Percentiles rank a stretch among this genome's conserved stretches.
Conservation (phyloP, 192 early-diverging fungal species). For the Umbelopsis ramanniana region DNA sequence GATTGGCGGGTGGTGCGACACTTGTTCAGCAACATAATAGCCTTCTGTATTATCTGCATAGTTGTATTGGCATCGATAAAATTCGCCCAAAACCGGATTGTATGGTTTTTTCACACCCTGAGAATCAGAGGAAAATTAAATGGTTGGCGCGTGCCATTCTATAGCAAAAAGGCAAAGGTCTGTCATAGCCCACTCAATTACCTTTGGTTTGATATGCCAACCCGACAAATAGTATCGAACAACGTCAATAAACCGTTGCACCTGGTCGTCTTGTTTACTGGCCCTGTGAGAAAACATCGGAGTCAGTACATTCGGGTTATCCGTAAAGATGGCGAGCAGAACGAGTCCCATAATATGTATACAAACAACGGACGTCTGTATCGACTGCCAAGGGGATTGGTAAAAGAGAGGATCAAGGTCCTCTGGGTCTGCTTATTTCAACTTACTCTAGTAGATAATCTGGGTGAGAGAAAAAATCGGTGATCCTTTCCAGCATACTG, state of each 20-base stretch:
- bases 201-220: slow-evolving; percentile 94
- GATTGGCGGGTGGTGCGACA: slow-evolving; percentile 94
- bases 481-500: slow-evolving; percentile 93
- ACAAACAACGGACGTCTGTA: too few relatives aligned
- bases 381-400: neutral
- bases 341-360: slow-evolving; percentile 1
- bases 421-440: neutral
- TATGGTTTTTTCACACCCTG: slow-evolving; percentile 94
- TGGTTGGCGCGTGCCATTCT: neutral
- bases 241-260: slow-evolving; percentile 81
- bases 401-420: neutral
- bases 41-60: slow-evolving; percentile 73
- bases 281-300: slow-evolving; percentile 28
- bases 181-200: slow-evolving; percentile 36
- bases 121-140: slow-evolving; percentile 9
- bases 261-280: slow-evolving; percentile 66
- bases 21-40: slow-evolving; percentile 88
- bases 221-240: slow-evolving; percentile 91
- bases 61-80: slow-evolving; percentile 83
- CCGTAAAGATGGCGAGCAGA: neutral
- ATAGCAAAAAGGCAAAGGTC: too few relatives aligned
- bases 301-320: slow-evolving; percentile 3
- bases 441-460: slow-evolving; percentile 79
- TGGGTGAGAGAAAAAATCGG: slow-evolving; percentile 95
- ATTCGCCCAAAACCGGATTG: slow-evolving; percentile 92